Evolutionary conservation across 345 rosid genomes (phyloP), one percentile per base, ranked within the genome.

Genomic region (Eucalyptus curtisii): DNA sequence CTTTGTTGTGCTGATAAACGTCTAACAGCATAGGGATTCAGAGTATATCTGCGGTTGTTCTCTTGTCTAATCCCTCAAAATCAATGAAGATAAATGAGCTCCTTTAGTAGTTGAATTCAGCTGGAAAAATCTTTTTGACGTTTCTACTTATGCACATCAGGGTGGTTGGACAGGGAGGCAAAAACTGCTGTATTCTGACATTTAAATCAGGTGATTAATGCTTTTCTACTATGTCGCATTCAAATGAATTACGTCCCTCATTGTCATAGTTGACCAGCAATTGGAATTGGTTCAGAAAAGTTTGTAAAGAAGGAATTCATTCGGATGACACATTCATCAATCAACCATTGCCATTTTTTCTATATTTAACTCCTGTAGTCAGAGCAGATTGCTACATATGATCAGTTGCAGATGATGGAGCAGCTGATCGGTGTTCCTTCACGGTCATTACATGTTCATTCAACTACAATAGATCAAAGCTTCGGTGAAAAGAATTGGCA

Each of bases 81-180:
- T 9, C 27, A 20, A 24, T 55, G 13, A 55, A 55, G 6, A 55
- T 55, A 55, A 55, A 55, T 55, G 11, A 55, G 61, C 61, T 9
- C 61, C 30, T 24, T 55, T 55, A 55, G 61, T 55, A 55, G 61
- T 55, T 9, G 30, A 55, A 24, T 55, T 55, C 61, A 22, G 61
- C 61, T 55, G 61, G 61, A 55, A 55, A 9, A 55, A 9, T 22
- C 81, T 25, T 71, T 71, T 71, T 71, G 27, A 71, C 45, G 37
- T 19, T 71, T 71, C 44, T 71, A 71, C 81, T 71, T 33, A 10
- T 81, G 64, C n/a, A 84, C 90, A 87, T 84, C 92, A 95, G 99
- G 99, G 96, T 52, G 99, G 96, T 89, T 96, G 97, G 99, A 96
- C 95, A 0, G 98, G 99, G 55, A 0, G 95, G 91, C 95, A 96